Percentiles rank a stretch among this genome's conserved stretches.
Evolutionary conservation across 1,139 yeast species (phyloP).

Genomic region (Tardiomyces digboiensis): DNA sequence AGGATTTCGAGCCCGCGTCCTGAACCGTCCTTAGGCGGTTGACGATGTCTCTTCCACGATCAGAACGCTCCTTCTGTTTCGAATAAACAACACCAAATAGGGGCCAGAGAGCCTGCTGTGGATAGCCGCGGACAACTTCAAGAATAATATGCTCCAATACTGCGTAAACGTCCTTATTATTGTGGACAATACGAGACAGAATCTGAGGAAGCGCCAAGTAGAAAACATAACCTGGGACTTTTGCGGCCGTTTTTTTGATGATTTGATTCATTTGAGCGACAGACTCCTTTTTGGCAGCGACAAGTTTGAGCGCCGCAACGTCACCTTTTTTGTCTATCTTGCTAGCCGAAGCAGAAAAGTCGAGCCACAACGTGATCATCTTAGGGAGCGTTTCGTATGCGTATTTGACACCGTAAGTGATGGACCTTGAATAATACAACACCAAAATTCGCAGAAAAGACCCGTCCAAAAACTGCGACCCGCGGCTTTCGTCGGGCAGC

Average conservation of each 20-base stretch:
- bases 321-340: slow-evolving; percentile 12
- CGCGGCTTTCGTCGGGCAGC: slow-evolving; percentile 28
- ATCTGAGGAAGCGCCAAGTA: slow-evolving; percentile 83
- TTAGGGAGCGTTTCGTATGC: slow-evolving; percentile 86
- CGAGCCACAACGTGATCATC: slow-evolving; percentile 85
- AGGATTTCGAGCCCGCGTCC: neutral
- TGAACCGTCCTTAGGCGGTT: neutral
- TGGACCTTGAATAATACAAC: slow-evolving; percentile 53
- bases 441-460: slow-evolving; percentile 59
- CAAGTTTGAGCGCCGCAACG: slow-evolving; percentile 9
- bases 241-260: slow-evolving; percentile 32
- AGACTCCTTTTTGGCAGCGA: slow-evolving; percentile 12
- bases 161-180: slow-evolving; percentile 46
- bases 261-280: slow-evolving; percentile 24
- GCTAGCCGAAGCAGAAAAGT: slow-evolving; percentile 40
- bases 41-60: neutral
- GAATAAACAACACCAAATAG: slow-evolving; percentile 46
- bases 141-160: slow-evolving; percentile 49
- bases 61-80: neutral
- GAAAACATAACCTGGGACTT: slow-evolving; percentile 58
- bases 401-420: slow-evolving; percentile 58
- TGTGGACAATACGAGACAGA: slow-evolving; percentile 67
- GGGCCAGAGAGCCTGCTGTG: slow-evolving; percentile 81
- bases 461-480: slow-evolving; percentile 37
- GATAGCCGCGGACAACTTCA: slow-evolving; percentile 53